phyloP scores from a whole-genome alignment of 2,329 filamentous ascomycete species.

The Sordariomycetes sp. region DNA sequence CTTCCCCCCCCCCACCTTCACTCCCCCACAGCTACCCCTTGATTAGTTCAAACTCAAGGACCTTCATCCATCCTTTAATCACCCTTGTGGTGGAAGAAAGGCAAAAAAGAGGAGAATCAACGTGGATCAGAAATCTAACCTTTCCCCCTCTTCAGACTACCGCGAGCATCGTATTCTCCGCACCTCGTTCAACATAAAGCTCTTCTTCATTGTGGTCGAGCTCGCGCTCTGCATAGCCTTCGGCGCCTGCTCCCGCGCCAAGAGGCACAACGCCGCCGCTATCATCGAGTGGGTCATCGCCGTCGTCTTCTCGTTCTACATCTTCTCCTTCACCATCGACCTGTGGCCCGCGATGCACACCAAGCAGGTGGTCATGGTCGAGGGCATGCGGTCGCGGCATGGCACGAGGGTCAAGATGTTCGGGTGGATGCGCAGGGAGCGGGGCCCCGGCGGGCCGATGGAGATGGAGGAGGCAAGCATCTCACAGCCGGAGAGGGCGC shows the following conservation, averaged over 20 bases:
- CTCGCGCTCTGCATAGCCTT: constrained; percentile 65
- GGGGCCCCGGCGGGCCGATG: background rate
- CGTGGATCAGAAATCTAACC: background rate
- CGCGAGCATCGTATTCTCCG: constrained; percentile 64
- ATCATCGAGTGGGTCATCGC: constrained; percentile 72
- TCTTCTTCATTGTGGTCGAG: constrained; percentile 74
- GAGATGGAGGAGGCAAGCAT: constrained; percentile 4
- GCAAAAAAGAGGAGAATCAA: background rate
- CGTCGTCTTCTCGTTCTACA: constrained; percentile 79
- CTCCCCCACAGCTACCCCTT: background rate
- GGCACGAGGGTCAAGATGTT: background rate
- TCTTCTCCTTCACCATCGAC: constrained; percentile 80
- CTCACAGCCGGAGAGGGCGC: background rate
- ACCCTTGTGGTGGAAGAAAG: background rate
- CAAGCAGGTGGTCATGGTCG: constrained; percentile 22
- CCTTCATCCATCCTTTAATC: too few relatives aligned
- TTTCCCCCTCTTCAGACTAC: constrained; percentile 39
- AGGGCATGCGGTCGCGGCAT: constrained; percentile 16
- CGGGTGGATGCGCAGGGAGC: constrained; percentile 11
- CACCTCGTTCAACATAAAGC: constrained; percentile 78
- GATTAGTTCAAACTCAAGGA: background rate
- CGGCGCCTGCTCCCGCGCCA: constrained; percentile 38
- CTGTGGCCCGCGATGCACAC: constrained; percentile 67
- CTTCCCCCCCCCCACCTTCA: background rate
- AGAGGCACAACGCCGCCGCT: constrained; percentile 55